A percentile compares a stretch with the other conserved stretches of the same genome.
Evolutionary conservation across 495 filamentous ascomycete species (phyloP).

Genomic region (Aspergillus heteromorphus): DNA sequence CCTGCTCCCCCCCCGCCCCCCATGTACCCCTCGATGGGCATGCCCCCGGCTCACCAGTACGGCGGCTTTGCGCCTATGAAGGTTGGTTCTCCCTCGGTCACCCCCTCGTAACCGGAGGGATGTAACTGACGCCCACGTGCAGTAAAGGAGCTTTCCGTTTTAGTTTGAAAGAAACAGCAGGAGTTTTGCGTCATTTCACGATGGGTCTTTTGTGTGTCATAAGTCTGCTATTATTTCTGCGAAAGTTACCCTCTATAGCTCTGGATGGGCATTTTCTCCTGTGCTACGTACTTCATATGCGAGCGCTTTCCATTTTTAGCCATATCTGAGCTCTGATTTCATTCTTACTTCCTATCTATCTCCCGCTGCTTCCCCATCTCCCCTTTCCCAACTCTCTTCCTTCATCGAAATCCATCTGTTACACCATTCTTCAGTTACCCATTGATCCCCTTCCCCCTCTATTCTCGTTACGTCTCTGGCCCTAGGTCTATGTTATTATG

Average conservation of each 20-base stretch:
- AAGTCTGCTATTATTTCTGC: conserved; percentile 36
- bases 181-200: conserved; percentile 46
- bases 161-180: conserved; percentile 42
- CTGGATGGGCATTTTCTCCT: conserved; percentile 45
- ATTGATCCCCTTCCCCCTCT: conserved; percentile 16
- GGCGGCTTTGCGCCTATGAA: conserved; percentile 71
- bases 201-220: conserved; percentile 43
- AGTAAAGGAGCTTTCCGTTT: conserved; percentile 43
- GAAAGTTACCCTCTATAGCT: conserved; percentile 39
- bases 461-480: conserved; percentile 18
- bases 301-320: conserved; percentile 44
- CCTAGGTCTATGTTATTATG: conserved; percentile 27
- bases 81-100: conserved; percentile 43
- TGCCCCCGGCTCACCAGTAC: conserved; percentile 70
- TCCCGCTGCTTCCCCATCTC: conserved; percentile 11
- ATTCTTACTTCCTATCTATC: conserved; percentile 10
- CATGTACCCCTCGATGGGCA: conserved; percentile 80
- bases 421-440: conserved; percentile 11
- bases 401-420: conserved; percentile 14
- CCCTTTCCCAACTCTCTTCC: not conserved
- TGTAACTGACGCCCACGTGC: conserved; percentile 10
- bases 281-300: conserved; percentile 42
- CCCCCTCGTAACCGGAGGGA: not conserved
- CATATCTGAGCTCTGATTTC: conserved; percentile 34
- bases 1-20: conserved; percentile 88